A percentile compares a stretch with the other conserved stretches of the same genome.
Conservation (phyloP, 164 flowering plant species). For the Aristolochia californica region DNA sequence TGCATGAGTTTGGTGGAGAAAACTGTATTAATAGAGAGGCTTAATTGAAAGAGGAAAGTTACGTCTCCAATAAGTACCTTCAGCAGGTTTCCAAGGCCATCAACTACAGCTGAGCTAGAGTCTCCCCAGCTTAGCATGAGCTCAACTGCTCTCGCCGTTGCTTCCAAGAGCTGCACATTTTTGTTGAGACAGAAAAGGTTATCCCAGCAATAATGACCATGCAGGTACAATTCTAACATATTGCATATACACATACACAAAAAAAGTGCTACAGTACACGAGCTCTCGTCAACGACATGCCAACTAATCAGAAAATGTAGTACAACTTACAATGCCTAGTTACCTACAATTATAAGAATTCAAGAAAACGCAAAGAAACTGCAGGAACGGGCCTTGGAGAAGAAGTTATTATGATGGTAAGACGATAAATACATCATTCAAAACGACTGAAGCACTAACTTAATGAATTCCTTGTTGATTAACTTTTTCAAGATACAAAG, state of each 20-base stretch:
- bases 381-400: too few relatives aligned
- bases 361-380: too few relatives aligned
- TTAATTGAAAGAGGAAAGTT: background rate
- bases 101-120: constrained; percentile 59
- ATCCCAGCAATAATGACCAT: constrained; percentile 9
- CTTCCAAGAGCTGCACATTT: constrained; percentile 73
- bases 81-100: constrained; percentile 74
- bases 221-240: background rate
- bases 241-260: background rate
- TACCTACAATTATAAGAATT: too few relatives aligned
- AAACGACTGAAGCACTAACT: background rate
- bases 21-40: constrained; percentile 1
- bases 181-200: constrained; percentile 5
- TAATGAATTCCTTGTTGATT: background rate
- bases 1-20: constrained; percentile 26
- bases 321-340: too few relatives aligned
- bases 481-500: background rate
- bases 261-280: background rate
- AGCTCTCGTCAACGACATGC: background rate
- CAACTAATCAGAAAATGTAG: background rate
- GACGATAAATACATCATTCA: background rate
- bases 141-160: constrained; percentile 80
- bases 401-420: too few relatives aligned
- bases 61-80: constrained; percentile 37
- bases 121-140: constrained; percentile 78